Base-by-base conservation (phyloP, 2,329 filamentous ascomycete genomes). In the Fusarium coffeatum region DNA sequence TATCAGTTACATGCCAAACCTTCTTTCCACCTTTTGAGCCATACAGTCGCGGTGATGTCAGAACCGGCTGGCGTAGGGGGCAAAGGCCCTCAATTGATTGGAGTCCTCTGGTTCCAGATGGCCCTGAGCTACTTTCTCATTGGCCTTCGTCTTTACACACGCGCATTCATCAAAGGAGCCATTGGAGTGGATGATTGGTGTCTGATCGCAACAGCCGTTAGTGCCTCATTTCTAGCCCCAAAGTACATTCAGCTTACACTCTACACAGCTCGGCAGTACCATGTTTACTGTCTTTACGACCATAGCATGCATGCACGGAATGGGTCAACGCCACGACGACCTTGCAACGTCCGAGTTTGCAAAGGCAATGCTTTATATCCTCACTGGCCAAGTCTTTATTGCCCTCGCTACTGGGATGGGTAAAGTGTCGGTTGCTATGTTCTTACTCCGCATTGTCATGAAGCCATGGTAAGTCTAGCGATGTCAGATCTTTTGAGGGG, bases 401-500 rank as follows among this genome's bases (percentile, higher is more conserved):
- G 25, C 54, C 4, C 11, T 56, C 7, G 54, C 54, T 5, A 56
- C 34, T 7, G 54, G 54, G 9, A 56, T 56, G 43, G 54, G 54
- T 1, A 56, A 50, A 4, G 54, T 56, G 5, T 27, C 54, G 27
- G 54, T 56, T 1, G 54, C 54, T 5, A 37, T 56, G 23, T 56
- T 56, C 20, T n/a, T 56, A 6, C 43, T 56, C 0, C 43, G 43
- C n/a, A 56, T 56, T 9, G 54, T 56, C 3, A 56, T 27, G 15
- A 22, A 27, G 13, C 54, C 54, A 23, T 56, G 54, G 40, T 54
- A 13, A 23, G 50, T 30, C 34, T 11, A 0, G 34, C 5, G 16
- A 37, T n/a, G 18, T n/a, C 34, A 11, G 3, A 11, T 5, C 4
- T 1, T 1, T 0, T 37, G 0, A 6, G 1, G 32, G 16, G 16